Evolutionary conservation across 495 filamentous ascomycete genomes (phyloP), one percentile per base, ranked within the genome.

Genomic region (Penicillium flavigenum): DNA sequence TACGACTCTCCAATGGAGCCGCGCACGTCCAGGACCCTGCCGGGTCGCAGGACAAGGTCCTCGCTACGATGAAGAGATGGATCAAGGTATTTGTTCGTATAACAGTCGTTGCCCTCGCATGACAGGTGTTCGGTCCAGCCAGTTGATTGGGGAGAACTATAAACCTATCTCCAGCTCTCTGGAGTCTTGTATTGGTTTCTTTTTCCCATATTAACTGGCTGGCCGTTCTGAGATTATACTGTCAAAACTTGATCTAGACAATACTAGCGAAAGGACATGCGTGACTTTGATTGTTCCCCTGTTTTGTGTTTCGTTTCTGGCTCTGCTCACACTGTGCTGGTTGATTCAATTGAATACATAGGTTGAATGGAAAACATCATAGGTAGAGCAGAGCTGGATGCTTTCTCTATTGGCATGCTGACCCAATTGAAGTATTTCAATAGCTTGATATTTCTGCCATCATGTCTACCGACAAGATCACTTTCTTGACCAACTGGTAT

Each of bases 181-280:
- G 26, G 48, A 24, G 19, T 12, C 17, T 39, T 1, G 1, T 14
- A 34, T 17, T 2, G 42, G 27, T 22, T 39, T 45, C 41, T 3
- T 29, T 2, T 29, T 45, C 6, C 11, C 10, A 36, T 26, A 24
- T 19, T 16, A 41, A 52, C 38, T 52, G 57, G 49, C 53, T 56
- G 59, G 63, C 72, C 67, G 80, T 80, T 82, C 82, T 85, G 82
- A 85, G 82, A 85, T 78, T 81, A 85, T 80, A 85, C 82, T 83
- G 82, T 83, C 75, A 75, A 72, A 87, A 88, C 86, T 87, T 88
- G 86, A 88, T 87, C 86, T 86, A 84, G 86, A 87, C 86, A 88
- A 88, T 88, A 81, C 85, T 83, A 86, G 86, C 86, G 86, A 85
- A 88, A 87, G 85, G 81, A 88, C 82, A 84, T 87, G 85, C 85